Percentiles rank a stretch among this genome's conserved stretches.
These are phyloP conservation scores for Lophium mytilinum DNA, from an alignment of 495 filamentous ascomycete species.

Conservation along the genomic window DNA sequence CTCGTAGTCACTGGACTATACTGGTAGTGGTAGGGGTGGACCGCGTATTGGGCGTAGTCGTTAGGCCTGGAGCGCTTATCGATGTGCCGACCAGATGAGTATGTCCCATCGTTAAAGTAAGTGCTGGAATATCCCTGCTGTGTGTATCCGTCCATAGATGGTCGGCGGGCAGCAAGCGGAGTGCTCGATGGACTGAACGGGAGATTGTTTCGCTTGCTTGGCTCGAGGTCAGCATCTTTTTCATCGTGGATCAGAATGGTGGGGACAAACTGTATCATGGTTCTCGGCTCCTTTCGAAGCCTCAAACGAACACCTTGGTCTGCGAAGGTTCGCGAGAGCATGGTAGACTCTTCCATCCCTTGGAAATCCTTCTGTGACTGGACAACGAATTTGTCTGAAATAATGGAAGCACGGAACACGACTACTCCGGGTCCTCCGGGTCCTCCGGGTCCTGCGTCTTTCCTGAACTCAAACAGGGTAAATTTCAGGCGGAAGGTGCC, in stretches of 20 bases:
- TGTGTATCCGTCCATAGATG: not conserved
- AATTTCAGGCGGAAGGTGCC: conserved; percentile 77
- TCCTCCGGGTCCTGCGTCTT: conserved; percentile 41
- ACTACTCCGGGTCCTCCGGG: conserved; percentile 32
- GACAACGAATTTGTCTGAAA: conserved; percentile 66
- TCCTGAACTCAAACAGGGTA: conserved; percentile 75
- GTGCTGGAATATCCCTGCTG: too few relatives aligned
- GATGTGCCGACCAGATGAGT: too few relatives aligned
- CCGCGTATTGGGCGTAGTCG: too few relatives aligned
- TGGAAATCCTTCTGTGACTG: conserved; percentile 71
- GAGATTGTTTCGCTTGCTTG: not conserved
- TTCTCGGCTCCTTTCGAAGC: conserved; percentile 55
- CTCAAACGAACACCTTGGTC: conserved; percentile 90
- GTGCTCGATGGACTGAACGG: not conserved
- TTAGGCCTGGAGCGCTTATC: too few relatives aligned
- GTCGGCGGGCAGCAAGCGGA: not conserved
- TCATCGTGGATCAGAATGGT: not conserved
- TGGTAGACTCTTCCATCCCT: conserved; percentile 85
- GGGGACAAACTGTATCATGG: conserved; percentile 7
- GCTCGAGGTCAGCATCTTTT: not conserved
- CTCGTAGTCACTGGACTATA: too few relatives aligned
- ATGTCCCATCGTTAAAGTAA: too few relatives aligned
- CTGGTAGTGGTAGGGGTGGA: too few relatives aligned
- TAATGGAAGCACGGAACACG: conserved; percentile 59
- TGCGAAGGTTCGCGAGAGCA: conserved; percentile 83